A percentile compares a stretch with the other conserved stretches of the same genome.
Evolutionary conservation across 192 early-diverging fungal species (phyloP).

Genomic region (Coemansia aciculifera): DNA sequence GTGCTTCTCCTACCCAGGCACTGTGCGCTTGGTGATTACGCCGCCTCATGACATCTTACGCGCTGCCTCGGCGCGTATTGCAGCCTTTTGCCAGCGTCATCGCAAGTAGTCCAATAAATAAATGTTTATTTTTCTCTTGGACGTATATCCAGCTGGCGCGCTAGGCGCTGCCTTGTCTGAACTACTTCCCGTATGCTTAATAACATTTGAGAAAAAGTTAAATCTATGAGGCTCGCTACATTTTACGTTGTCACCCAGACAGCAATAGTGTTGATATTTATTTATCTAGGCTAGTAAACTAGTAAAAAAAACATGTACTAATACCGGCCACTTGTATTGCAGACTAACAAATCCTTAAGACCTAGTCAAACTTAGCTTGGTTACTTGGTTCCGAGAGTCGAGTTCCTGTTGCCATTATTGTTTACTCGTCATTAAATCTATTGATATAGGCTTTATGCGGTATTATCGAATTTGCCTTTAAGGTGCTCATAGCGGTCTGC

Average conservation of each 20-base stretch:
- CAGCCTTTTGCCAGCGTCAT: constrained; percentile 76
- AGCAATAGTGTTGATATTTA: not conserved
- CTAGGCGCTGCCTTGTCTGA: too few species aligned
- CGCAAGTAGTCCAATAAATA: constrained; percentile 30
- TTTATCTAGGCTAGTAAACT: not conserved
- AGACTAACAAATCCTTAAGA: not conserved
- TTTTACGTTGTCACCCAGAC: not conserved
- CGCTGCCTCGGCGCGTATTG: constrained; percentile 75
- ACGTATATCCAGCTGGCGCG: too few species aligned
- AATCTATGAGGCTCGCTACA: not conserved
- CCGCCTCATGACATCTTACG: constrained; percentile 73
- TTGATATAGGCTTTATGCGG: too few species aligned
- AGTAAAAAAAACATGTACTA: not conserved
- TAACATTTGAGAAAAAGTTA: too few species aligned
- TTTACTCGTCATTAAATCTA: not conserved
- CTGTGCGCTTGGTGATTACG: constrained; percentile 78
- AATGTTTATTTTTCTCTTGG: not conserved
- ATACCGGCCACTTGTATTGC: not conserved
- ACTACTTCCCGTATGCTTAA: too few species aligned
- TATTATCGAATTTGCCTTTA: too few species aligned
- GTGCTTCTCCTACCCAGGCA: constrained; percentile 81
- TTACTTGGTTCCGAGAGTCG: not conserved
- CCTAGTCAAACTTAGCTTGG: too few species aligned
- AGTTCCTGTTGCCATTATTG: not conserved
- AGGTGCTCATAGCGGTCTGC: not conserved